These are phyloP conservation scores for Tothia fuscella DNA, from an alignment of 2,329 filamentous ascomycete species.

Conservation along the genomic window DNA sequence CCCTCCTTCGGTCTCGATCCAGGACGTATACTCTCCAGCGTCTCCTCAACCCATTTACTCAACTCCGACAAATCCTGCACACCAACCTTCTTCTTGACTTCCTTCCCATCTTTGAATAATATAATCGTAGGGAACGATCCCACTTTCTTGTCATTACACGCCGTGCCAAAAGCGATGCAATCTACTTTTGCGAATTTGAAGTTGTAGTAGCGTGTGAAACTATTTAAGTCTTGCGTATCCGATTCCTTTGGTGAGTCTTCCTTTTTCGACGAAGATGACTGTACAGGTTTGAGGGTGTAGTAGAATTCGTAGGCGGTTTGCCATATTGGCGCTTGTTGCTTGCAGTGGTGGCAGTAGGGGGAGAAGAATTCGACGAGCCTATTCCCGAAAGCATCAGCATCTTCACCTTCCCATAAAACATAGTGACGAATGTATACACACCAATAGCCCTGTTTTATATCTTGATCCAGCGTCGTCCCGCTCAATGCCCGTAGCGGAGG, in stretches of 20 bases:
- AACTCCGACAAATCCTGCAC: constrained; percentile 54
- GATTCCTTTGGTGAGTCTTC: constrained; percentile 32
- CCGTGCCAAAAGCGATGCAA: constrained; percentile 70
- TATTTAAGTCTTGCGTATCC: constrained; percentile 42
- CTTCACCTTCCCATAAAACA: neutral
- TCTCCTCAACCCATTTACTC: constrained; percentile 60
- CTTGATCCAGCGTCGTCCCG: constrained; percentile 44
- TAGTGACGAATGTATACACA: constrained; percentile 23
- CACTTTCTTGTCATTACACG: constrained; percentile 59
- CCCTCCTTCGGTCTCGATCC: constrained; percentile 61
- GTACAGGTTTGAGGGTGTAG: constrained; percentile 50
- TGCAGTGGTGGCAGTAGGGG: constrained; percentile 56
- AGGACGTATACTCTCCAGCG: constrained; percentile 65
- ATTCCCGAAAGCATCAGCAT: constrained; percentile 19
- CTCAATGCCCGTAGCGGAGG: constrained; percentile 53
- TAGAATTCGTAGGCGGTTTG: constrained; percentile 95
- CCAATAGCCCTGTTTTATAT: constrained; percentile 56
- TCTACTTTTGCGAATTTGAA: constrained; percentile 81
- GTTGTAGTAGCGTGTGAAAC: constrained; percentile 74
- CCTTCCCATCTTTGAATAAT: constrained; percentile 68
- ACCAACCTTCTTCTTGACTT: constrained; percentile 52
- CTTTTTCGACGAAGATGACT: constrained; percentile 21
- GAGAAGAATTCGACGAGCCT: constrained; percentile 40
- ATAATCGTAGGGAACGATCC: constrained; percentile 62
- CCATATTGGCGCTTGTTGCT: constrained; percentile 67